These are phyloP conservation scores for Celoporthe dispersa DNA, from an alignment of 2,329 filamentous ascomycete genomes.

Conservation along the genomic window DNA sequence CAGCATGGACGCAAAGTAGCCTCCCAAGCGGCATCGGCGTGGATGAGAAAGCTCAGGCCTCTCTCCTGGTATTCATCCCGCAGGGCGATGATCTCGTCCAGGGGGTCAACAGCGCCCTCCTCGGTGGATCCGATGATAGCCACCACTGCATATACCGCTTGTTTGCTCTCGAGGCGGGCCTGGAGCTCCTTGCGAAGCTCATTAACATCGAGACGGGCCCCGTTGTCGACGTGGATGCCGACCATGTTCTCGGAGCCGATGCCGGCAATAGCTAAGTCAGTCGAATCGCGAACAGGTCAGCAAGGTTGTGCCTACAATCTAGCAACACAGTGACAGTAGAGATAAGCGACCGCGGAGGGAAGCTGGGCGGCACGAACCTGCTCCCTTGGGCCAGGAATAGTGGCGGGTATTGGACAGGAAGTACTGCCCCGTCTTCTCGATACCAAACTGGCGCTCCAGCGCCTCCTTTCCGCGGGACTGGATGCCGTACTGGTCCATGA, in stretches of 20 bases:
- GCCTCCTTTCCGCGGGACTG: constrained; percentile 46
- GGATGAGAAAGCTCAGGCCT: constrained; percentile 51
- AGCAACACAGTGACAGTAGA: no score
- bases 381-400: constrained; percentile 55
- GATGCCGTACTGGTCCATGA: constrained; percentile 42
- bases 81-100: constrained; percentile 44
- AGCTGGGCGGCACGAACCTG: constrained; percentile 39
- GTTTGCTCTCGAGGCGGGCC: constrained; percentile 36
- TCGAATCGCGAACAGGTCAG: not conserved
- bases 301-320: no score
- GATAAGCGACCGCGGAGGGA: no score
- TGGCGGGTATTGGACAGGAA: constrained; percentile 48
- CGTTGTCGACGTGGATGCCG: constrained; percentile 45
- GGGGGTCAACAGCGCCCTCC: constrained; percentile 50
- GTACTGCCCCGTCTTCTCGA: constrained; percentile 40
- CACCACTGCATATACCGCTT: constrained; percentile 48
- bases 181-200: constrained; percentile 40
- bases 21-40: constrained; percentile 55
- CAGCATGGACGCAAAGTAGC: constrained; percentile 53
- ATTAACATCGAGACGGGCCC: constrained; percentile 43
- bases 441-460: constrained; percentile 41
- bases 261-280: constrained; percentile 46
- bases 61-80: constrained; percentile 45
- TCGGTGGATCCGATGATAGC: constrained; percentile 53
- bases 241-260: constrained; percentile 49